A percentile compares a stretch with the other conserved stretches of the same genome.
Conservation (phyloP, 73 alveolate species). For the Paramecium octaurelia region DNA sequence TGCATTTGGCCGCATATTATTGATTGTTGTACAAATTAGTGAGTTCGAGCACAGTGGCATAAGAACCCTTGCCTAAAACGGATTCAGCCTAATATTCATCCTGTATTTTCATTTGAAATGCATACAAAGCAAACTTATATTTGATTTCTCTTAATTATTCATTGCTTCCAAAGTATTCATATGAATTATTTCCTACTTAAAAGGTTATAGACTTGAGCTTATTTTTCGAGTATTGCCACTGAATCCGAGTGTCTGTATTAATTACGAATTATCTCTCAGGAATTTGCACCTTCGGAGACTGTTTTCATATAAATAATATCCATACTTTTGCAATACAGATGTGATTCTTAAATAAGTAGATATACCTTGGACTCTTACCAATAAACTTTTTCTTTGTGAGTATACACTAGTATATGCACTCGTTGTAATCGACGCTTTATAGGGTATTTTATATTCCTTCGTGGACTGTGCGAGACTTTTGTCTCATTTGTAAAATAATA, state of each 20-base stretch:
- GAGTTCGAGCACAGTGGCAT: constrained; percentile 34
- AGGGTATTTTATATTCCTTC: not conserved
- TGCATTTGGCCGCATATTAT: constrained; percentile 35
- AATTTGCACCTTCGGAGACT: not conserved
- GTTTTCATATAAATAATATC: not conserved
- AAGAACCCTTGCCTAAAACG: constrained; percentile 28
- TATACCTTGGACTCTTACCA: constrained; percentile 37
- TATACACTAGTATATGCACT: not conserved
- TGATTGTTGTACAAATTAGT: not conserved
- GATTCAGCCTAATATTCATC: constrained; percentile 41
- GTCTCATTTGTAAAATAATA: not conserved
- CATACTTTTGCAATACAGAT: constrained; percentile 38
- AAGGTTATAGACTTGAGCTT: not conserved
- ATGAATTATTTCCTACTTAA: not conserved
- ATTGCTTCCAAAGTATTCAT: not conserved
- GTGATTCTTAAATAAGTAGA: constrained; percentile 14
- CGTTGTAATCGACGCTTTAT: not conserved
- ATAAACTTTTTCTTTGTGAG: not conserved
- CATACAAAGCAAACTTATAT: not conserved
- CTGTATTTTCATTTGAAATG: constrained; percentile 9
- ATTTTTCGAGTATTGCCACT: not conserved
- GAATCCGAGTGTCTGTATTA: not conserved
- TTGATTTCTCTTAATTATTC: constrained; percentile 1
- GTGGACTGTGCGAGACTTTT: constrained; percentile 30
- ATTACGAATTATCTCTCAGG: constrained; percentile 31